Conservation (phyloP, 2,329 filamentous ascomycete species). For the Penicillium sp. region DNA sequence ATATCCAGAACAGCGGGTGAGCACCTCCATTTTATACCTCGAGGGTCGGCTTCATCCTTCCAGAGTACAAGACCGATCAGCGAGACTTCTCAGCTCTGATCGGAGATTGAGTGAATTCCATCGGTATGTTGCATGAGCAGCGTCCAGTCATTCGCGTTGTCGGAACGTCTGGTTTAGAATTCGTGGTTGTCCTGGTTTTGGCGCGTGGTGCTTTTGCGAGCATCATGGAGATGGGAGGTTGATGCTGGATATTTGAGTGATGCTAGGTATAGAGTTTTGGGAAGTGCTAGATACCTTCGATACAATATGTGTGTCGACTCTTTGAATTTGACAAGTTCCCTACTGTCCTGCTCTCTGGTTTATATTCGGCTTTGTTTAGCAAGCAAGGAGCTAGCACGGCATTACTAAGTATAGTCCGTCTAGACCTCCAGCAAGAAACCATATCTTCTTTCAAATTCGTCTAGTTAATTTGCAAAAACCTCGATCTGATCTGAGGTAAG, state of each 20-base stretch:
- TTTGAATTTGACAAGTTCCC: background rate
- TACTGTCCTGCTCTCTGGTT: background rate
- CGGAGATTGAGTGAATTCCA: background rate
- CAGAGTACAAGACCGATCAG: background rate
- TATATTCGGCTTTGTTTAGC: background rate
- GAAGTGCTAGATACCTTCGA: background rate
- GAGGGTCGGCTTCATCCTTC: background rate
- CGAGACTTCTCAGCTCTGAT: background rate
- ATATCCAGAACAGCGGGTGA: background rate
- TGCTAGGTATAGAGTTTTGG: background rate
- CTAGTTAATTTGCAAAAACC: background rate
- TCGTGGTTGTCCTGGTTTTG: background rate
- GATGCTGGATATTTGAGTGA: background rate
- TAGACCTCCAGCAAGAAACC: background rate
- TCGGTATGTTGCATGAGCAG: background rate
- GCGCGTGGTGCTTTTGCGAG: background rate
- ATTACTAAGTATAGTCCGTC: background rate
- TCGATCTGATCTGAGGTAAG: conserved; percentile 1
- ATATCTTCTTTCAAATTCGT: background rate
- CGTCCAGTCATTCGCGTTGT: background rate
- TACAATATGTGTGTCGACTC: background rate
- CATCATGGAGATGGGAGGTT: background rate
- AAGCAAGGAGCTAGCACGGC: background rate
- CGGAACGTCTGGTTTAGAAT: background rate
- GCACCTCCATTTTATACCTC: background rate